Percentiles rank a stretch among this genome's conserved stretches.
phyloP scores from a whole-genome alignment of 805 yeast species.

The Lipomyces japonicus region DNA sequence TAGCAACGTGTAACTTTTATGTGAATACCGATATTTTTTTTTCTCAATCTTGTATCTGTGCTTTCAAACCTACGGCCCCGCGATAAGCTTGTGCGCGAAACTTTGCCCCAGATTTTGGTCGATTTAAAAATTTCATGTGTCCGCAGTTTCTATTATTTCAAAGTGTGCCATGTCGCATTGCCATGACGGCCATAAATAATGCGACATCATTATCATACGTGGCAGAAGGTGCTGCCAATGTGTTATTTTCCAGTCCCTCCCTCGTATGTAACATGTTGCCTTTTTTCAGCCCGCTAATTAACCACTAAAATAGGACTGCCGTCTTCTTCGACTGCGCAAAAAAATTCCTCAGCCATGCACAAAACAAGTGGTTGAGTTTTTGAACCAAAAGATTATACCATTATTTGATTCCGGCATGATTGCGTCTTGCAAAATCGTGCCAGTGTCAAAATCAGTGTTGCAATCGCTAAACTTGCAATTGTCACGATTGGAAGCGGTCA shows the following conservation, averaged over 20 bases:
- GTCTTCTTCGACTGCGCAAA: constrained; percentile 19
- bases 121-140: too few species aligned
- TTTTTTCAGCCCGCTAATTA: background rate
- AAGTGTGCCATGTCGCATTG: too few species aligned
- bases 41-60: too few species aligned
- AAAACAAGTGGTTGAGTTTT: constrained; percentile 10
- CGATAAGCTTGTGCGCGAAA: too few species aligned
- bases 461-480: constrained; percentile 10
- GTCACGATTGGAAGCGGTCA: constrained; percentile 4
- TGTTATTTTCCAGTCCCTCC: constrained; percentile 9
- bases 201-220: constrained; percentile 8
- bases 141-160: too few species aligned
- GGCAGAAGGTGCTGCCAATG: constrained; percentile 28
- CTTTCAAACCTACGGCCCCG: too few species aligned
- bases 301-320: constrained; percentile 4
- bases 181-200: too few species aligned
- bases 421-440: constrained; percentile 8
- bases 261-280: background rate
- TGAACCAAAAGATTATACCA: constrained; percentile 8
- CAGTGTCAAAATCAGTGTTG: constrained; percentile 5
- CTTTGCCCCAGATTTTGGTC: too few species aligned
- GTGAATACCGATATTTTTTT: too few species aligned
- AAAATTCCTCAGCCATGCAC: constrained; percentile 20
- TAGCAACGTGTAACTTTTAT: background rate
- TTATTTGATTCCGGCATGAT: constrained; percentile 10